Conservation (phyloP, 148 eudicot genomes). For the Nepenthes mirabilis region DNA sequence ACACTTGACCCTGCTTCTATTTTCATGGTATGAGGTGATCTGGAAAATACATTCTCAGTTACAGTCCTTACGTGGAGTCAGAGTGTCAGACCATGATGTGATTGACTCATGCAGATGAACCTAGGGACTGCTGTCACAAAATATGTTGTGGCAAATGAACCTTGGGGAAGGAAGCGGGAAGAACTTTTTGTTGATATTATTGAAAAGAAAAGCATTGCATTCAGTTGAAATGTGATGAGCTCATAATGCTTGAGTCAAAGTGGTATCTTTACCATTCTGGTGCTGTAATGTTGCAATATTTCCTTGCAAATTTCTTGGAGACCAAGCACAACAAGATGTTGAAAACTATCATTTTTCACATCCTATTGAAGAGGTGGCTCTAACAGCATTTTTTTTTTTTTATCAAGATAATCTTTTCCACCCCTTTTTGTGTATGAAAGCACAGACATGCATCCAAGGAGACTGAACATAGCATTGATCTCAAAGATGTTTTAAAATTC, state of each 20-base stretch:
- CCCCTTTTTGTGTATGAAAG: no score
- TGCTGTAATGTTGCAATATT: no score
- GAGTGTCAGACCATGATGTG: neutral
- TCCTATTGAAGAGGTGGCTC: no score
- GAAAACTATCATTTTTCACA: no score
- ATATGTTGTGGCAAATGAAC: conserved; percentile 94
- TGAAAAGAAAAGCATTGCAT: conserved; percentile 93
- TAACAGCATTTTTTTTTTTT: no score
- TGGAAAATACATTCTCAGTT: conserved; percentile 3
- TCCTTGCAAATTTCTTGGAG: no score
- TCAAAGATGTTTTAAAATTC: no score
- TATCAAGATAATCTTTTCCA: no score
- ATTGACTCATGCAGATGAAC: conserved; percentile 46
- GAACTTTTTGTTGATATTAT: conserved; percentile 96
- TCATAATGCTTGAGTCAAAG: neutral
- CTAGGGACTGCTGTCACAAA: conserved; percentile 97
- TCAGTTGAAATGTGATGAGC: conserved; percentile 83
- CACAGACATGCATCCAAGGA: no score
- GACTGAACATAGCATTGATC: no score
- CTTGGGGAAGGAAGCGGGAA: conserved; percentile 91
- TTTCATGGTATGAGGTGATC: conserved; percentile 59
- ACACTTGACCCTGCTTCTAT: conserved; percentile 78
- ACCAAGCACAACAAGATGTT: no score
- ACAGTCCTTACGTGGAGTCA: neutral
- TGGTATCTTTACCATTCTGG: no score